Percentiles rank a stretch among this genome's conserved stretches.
Evolutionary conservation across 345 rosid genomes (phyloP).

Genomic region (Acer yangbiense): DNA sequence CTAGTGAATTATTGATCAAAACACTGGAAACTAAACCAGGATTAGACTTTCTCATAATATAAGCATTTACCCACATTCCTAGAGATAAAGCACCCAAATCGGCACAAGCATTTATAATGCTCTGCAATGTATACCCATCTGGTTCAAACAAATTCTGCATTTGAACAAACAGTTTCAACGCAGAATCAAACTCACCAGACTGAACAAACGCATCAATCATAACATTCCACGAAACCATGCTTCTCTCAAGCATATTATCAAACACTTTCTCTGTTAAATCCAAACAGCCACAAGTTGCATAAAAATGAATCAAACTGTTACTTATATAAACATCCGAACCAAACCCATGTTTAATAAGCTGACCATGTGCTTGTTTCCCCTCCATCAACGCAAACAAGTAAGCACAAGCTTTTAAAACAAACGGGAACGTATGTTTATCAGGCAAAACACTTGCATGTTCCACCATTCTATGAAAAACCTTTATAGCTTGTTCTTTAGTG

Average conservation of each 20-base stretch:
- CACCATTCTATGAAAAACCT: constrained; percentile 52
- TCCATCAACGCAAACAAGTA: constrained; percentile 59
- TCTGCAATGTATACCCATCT: constrained; percentile 75
- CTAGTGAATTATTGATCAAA: constrained; percentile 60
- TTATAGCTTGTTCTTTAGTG: constrained; percentile 56
- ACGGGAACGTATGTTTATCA: constrained; percentile 82
- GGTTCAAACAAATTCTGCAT: constrained; percentile 56
- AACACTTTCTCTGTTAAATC: constrained; percentile 58
- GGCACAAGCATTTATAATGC: constrained; percentile 66
- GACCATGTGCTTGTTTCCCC: constrained; percentile 74
- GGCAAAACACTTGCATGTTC: constrained; percentile 49
- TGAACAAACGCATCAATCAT: constrained; percentile 71
- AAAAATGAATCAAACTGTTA: constrained; percentile 79
- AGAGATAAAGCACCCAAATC: constrained; percentile 65
- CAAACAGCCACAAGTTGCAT: constrained; percentile 66
- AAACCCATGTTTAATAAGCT: constrained; percentile 63
- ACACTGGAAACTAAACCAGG: constrained; percentile 38
- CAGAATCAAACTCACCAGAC: constrained; percentile 54
- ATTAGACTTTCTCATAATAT: constrained; percentile 45
- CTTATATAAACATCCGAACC: constrained; percentile 64
- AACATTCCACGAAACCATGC: constrained; percentile 75
- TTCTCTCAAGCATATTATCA: constrained; percentile 63
- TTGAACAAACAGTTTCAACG: constrained; percentile 50
- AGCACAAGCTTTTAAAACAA: constrained; percentile 78
- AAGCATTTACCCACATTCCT: constrained; percentile 79